A percentile compares a stretch with the other conserved stretches of the same genome.
phyloP scores from a whole-genome alignment of 106 monocot species.

The Dendrobium nobile region DNA sequence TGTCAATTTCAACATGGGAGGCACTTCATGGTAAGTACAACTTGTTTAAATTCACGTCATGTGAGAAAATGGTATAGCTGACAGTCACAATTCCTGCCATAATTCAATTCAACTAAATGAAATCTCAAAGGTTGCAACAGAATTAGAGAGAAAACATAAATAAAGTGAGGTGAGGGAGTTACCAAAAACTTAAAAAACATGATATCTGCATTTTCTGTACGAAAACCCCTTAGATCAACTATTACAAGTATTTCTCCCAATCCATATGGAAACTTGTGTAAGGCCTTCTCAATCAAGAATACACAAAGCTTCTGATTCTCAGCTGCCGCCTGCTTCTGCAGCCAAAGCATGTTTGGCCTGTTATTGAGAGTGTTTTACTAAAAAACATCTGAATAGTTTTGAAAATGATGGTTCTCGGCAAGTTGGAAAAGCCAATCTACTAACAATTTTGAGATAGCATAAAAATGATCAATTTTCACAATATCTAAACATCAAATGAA shows the following conservation, averaged over 20 bases:
- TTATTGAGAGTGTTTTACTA: constrained; percentile 7
- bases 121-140: neutral
- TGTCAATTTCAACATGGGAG: too few relatives aligned
- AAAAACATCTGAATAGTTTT: neutral
- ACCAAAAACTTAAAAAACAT: constrained; percentile 80
- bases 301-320: constrained; percentile 85
- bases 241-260: constrained; percentile 71
- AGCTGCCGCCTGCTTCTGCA: constrained; percentile 61
- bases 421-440: neutral
- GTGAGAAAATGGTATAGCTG: too few relatives aligned
- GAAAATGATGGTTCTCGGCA: neutral
- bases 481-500: neutral
- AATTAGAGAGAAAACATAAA: neutral
- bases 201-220: constrained; percentile 65
- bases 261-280: constrained; percentile 66
- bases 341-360: constrained; percentile 25
- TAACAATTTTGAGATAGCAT: neutral
- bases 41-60: too few relatives aligned
- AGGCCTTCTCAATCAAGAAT: constrained; percentile 77
- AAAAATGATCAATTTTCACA: neutral
- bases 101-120: neutral
- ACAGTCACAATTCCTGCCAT: too few relatives aligned
- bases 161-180: constrained; percentile 1
- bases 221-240: constrained; percentile 68
- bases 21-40: too few relatives aligned